These are phyloP conservation scores for Corrigiola litoralis DNA, from an alignment of 179 eudicot genomes.

Conservation along the genomic window DNA sequence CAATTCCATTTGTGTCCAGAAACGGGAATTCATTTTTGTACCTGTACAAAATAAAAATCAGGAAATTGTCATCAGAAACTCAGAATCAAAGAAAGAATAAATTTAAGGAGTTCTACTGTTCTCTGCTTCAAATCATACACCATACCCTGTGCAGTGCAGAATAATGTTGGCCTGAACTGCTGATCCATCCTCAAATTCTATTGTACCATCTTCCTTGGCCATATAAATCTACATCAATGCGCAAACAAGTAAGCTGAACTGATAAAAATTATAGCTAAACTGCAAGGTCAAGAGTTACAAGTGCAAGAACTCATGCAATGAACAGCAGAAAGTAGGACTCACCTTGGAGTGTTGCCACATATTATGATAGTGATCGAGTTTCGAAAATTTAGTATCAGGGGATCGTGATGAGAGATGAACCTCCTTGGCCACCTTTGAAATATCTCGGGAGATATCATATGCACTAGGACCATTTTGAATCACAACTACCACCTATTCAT, in stretches of 20 bases:
- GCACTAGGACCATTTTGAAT: conserved; percentile 87
- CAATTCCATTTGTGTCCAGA: conserved; percentile 48
- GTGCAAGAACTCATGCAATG: too few species aligned
- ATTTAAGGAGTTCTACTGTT: not conserved
- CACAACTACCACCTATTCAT: conserved; percentile 57
- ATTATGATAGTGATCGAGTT: conserved; percentile 49
- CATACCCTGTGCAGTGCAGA: conserved; percentile 93
- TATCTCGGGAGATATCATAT: conserved; percentile 71
- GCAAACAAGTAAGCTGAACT: conserved; percentile 18
- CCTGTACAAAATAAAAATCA: conserved; percentile 27
- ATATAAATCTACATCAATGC: conserved; percentile 56
- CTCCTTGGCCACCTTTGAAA: conserved; percentile 68
- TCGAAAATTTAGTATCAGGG: conserved; percentile 13
- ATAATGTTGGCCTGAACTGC: conserved; percentile 57
- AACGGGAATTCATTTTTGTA: conserved; percentile 85
- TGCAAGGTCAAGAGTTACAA: conserved; percentile 8
- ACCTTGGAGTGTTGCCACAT: conserved; percentile 91
- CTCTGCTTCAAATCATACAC: not conserved
- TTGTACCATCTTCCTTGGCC: conserved; percentile 59
- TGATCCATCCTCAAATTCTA: conserved; percentile 61
- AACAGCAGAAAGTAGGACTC: too few species aligned
- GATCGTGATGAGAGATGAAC: conserved; percentile 90
- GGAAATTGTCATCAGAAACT: not conserved
- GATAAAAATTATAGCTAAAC: too few species aligned
- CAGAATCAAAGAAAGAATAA: too few species aligned